Base-by-base conservation (phyloP, 306 rosid genomes). In the Geum urbanum region DNA sequence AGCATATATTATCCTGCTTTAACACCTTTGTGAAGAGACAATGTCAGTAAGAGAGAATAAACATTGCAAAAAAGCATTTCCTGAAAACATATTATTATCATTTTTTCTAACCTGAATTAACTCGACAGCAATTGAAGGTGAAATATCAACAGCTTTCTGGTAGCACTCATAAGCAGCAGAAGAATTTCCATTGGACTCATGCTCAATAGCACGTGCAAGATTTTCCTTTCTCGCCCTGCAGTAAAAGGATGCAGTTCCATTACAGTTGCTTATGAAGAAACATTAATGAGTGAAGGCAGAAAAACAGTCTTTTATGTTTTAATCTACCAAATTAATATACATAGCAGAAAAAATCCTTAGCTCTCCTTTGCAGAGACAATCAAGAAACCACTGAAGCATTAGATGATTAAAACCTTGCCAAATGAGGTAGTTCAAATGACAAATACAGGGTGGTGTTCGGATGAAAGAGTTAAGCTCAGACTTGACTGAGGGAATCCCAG, bases 131-230 rank as follows among this genome's bases (percentile, higher is more conserved):
- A 94, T 74, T 7, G 24, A 76, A 66, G 98, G 97, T 24, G 98
- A 86, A 71, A 94, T 94, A 79, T 94, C 98, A 77, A 90, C 91
- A 40, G 98, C 94, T 86, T 92, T 92, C 81, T 92, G 98, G 84
- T 86, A 90, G 84, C 98, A 92, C 78, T 90, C 96, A 14, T 74
- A 92, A 3, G 98, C 96, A 59, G 96, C 97, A 76, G 94, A 3
- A 56, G 89, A 81, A 81, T 90, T 92, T 72, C 97, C 98, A 73
- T 81, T 71, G 3, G 84, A 69, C 69, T 92, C 98, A 7, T 86
- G 97, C 71, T 84, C 89, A 68, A 81, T 78, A 11, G 96, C 98
- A 71, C 98, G 97, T 4, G 83, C 88, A 65, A 92, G 71, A 81
- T 90, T 90, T 79, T 88, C 98, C 81, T 86, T 92, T 77, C 98